Base-by-base conservation (phyloP, 73 alveolate genomes). In the Halteria grandinella region DNA sequence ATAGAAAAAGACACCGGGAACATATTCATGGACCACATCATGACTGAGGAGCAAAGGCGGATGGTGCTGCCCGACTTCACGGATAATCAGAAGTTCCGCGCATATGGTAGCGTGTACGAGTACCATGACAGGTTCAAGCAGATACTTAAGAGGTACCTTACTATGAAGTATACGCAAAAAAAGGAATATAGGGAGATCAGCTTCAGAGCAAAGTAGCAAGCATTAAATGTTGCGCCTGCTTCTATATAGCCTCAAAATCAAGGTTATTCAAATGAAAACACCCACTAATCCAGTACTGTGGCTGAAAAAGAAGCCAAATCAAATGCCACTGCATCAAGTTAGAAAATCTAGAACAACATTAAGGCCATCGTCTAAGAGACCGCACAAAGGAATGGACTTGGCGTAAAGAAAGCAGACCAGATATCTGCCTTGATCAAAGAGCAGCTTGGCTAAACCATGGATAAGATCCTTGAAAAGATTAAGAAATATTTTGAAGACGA, bases 401-500 rank as follows among this genome's bases (percentile, higher is more conserved):
- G 21, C n/a, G 6, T 60, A 1, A 60, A 39, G 23, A 43, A 60
- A 6, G 60, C 57, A 5, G 59, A 60, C 3, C 25, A 18, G 5
- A 15, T 23, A 4, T 10, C 59, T 15, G 4, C 11, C 20, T 60
- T 37, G 18, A 29, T 60, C n/a, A 3, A 18, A 1, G 20, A 14
- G 8, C 60, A 60, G 34, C 45, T 60, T 7, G 37, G 60, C 7
- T 55, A 60, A 31, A 40, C 24, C 43, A 60, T 60, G 57, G 45
- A 60, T 15, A 60, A 60, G 43, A 4, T 60, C 25, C 43, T 60
- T 8, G 44, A 4, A 20, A 24, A n/a, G 23, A 32, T 60, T 36
- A 60, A 60, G 27, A 10, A 4, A n/a, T 60, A 60, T 31, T 60
- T 24, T 60, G 77, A 60, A 23, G 18, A 60, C 24, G 77, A 60